Percentiles rank a stretch among this genome's conserved stretches.
These are phyloP conservation scores for Komagataella pseudopastoris DNA, from an alignment of 805 yeast genomes.

Conservation along the genomic window DNA sequence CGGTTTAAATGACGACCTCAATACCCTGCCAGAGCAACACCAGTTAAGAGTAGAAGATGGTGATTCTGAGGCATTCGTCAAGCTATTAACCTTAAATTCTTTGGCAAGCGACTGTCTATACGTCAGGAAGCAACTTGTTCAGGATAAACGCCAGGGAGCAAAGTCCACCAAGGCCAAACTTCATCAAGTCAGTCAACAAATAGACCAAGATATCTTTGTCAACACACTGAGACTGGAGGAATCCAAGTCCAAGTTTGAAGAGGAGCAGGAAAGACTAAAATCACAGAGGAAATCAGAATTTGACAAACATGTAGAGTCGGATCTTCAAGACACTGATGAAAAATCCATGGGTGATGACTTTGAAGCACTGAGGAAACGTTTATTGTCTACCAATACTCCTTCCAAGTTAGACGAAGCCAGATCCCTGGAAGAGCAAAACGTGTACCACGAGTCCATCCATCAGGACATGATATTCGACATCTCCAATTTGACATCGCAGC, in stretches of 20 bases:
- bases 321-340: background rate
- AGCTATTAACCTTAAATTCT: background rate
- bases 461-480: conserved; percentile 17
- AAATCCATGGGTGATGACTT: background rate
- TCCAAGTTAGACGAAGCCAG: conserved; percentile 15
- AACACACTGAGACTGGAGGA: background rate
- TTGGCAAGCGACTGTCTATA: background rate
- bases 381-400: conserved; percentile 10
- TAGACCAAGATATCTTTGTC: background rate
- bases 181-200: background rate
- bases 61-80: background rate
- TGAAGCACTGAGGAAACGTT: conserved; percentile 12
- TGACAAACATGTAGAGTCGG: background rate
- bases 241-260: background rate
- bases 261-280: background rate
- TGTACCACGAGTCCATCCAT: conserved; percentile 18
- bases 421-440: conserved; percentile 12
- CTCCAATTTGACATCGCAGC: conserved; percentile 15
- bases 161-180: background rate
- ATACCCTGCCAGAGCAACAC: background rate
- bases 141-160: background rate
- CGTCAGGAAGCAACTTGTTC: background rate
- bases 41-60: background rate
- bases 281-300: background rate
- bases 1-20: background rate